Evolutionary conservation across 805 yeast species (phyloP).

Genomic region (Ogataea populi-albae): DNA sequence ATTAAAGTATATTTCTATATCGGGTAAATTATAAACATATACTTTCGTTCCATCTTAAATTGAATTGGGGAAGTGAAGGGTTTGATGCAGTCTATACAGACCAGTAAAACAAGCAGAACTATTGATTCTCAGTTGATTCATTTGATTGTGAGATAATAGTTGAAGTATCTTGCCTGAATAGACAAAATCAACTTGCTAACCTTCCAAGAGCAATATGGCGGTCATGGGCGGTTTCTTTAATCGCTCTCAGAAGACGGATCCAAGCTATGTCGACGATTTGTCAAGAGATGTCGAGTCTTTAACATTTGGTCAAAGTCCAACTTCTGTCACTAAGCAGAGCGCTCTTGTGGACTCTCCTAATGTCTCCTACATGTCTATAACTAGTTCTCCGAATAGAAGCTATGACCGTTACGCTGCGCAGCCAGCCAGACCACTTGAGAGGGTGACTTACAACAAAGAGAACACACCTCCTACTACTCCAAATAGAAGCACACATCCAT

Average conservation of each 20-base stretch:
- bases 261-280: conserved; percentile 31
- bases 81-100: no score
- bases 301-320: conserved; percentile 29
- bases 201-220: conserved; percentile 18
- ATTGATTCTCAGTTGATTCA: no score
- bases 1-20: conserved; percentile 4
- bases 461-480: conserved; percentile 36
- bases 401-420: conserved; percentile 22
- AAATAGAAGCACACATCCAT: conserved; percentile 19
- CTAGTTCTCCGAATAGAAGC: conserved; percentile 32
- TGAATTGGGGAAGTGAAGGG: no score
- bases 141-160: no score
- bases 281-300: conserved; percentile 34
- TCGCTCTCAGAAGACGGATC: conserved; percentile 26
- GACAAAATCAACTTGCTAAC: background rate
- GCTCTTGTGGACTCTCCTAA: conserved; percentile 22
- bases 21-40: conserved; percentile 15
- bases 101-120: background rate
- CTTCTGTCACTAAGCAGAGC: conserved; percentile 21
- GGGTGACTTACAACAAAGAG: conserved; percentile 42
- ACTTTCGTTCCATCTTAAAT: conserved; percentile 6
- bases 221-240: conserved; percentile 32
- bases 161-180: no score
- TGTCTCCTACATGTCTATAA: conserved; percentile 28
- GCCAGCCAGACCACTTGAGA: conserved; percentile 22